Percentiles rank a stretch among this genome's conserved stretches.
phyloP scores from a whole-genome alignment of 2,329 filamentous ascomycete genomes.

The Raffaelea ambrosiae region DNA sequence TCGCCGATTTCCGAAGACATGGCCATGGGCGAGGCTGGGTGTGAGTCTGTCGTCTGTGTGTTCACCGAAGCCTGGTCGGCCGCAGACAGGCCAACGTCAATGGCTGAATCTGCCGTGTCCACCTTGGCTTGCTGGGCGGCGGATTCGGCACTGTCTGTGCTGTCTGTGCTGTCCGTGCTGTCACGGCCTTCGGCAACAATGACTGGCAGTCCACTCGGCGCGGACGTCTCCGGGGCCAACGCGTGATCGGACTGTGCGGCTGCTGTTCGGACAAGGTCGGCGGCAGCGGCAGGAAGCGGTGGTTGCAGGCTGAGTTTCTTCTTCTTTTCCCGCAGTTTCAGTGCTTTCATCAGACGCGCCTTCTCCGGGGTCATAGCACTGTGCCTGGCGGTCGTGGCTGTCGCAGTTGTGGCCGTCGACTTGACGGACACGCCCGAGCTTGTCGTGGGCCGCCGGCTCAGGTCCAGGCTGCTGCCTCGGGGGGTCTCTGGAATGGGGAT shows the following conservation, averaged over 20 bases:
- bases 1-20: conserved; percentile 46
- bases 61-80: conserved; percentile 39
- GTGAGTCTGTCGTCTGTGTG: conserved; percentile 43
- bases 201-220: no score
- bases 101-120: conserved; percentile 38
- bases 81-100: conserved; percentile 40
- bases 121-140: neutral
- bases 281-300: conserved; percentile 16
- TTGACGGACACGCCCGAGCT: conserved; percentile 37
- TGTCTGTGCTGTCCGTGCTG: conserved; percentile 33
- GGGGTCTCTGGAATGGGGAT: conserved; percentile 26
- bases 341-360: conserved; percentile 83
- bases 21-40: conserved; percentile 46
- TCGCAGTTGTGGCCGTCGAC: conserved; percentile 23
- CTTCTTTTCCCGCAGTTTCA: conserved; percentile 82
- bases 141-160: conserved; percentile 17
- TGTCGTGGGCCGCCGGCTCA: conserved; percentile 28
- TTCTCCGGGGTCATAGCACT: conserved; percentile 75
- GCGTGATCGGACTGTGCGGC: neutral
- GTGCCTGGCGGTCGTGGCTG: conserved; percentile 30
- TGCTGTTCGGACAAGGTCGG: conserved; percentile 11
- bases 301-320: conserved; percentile 32
- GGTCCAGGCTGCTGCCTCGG: conserved; percentile 14
- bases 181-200: neutral
- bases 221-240: no score